phyloP scores from a whole-genome alignment of 1,284 basidiomycete genomes.

The Fomitopsis palustris region DNA sequence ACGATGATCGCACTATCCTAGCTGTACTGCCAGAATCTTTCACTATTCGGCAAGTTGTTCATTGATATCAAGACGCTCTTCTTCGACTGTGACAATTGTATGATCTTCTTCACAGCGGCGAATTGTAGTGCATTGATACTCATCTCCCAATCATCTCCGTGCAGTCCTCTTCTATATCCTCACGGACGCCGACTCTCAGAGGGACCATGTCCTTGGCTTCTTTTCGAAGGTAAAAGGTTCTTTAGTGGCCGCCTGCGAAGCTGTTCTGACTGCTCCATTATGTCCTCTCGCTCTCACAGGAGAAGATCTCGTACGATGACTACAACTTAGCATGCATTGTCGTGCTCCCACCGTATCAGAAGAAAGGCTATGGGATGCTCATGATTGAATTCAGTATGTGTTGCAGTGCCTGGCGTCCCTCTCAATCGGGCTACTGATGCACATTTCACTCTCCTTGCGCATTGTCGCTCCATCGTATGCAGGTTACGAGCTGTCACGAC shows the following conservation, averaged over 20 bases:
- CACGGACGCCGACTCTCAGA: constrained; percentile 79
- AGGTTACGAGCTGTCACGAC: constrained; percentile 91
- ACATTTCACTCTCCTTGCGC: background rate
- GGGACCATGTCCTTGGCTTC: constrained; percentile 85
- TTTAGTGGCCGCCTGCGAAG: background rate
- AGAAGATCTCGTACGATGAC: constrained; percentile 94
- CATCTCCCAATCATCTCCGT: background rate
- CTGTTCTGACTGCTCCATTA: background rate
- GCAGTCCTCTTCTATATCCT: constrained; percentile 90
- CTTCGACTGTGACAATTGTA: constrained; percentile 88
- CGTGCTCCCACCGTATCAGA: constrained; percentile 91
- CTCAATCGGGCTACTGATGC: background rate
- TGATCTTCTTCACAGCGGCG: constrained; percentile 21
- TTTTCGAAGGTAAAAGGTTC: constrained; percentile 78
- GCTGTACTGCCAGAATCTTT: constrained; percentile 95
- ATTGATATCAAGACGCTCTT: constrained; percentile 98
- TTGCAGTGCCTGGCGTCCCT: background rate
- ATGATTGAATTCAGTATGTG: constrained; percentile 97
- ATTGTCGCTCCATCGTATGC: background rate
- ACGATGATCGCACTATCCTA: constrained; percentile 29
- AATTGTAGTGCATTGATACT: background rate
- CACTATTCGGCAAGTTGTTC: constrained; percentile 97
- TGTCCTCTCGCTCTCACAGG: constrained; percentile 43
- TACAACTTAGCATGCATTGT: constrained; percentile 98
- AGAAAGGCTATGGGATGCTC: constrained; percentile 88